Base-by-base conservation (phyloP, 768 basidiomycete species). In the Rhizopogon vulgaris region DNA sequence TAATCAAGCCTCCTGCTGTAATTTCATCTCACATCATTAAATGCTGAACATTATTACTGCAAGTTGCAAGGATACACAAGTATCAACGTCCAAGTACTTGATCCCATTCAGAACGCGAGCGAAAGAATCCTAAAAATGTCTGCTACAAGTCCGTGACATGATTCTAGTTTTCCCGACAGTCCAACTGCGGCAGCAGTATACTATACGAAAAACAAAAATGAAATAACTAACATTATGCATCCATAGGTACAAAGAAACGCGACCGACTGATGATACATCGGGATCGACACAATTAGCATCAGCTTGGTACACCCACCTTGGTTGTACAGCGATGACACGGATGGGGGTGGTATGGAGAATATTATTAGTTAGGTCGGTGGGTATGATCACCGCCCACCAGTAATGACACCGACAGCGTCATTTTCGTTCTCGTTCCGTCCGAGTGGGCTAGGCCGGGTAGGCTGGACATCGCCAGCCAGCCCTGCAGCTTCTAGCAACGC, bases 401-500 rank as follows among this genome's bases (percentile, higher is more conserved):
- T 9, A n/a, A n/a, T n/a, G n/a, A n/a, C n/a, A n/a, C n/a, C n/a
- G n/a, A n/a, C n/a, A n/a, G n/a, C n/a, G n/a, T n/a, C n/a, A 3
- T 22, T 22, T 22, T 30, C 28, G 28, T 30, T 30, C 28, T 15
- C 43, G 18, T 45, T n/a, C 51, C 3, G 30, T 24, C 58, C 51
- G 49, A 65, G 52, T 12, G 63, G 63, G 41, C 65, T 67, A 30
- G 63, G 39, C 12, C 53, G 55, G 7, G 48, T 41, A 0, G 60
- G 54, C 18, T 22, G 22, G 22, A 22, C 22, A 22, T 22, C 22
- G 22, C 46, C 48, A 11, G 10, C 30, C 48, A 64, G 30, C 22
- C 66, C 64, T 1, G 59, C 64, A 0, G 60, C 64, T 0, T 66
- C 62, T 41, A 68, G 47, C 37, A 66, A 41, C 0, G 52, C 57